phyloP scores from a whole-genome alignment of 306 rosid genomes.

The Carpinus viminea region DNA sequence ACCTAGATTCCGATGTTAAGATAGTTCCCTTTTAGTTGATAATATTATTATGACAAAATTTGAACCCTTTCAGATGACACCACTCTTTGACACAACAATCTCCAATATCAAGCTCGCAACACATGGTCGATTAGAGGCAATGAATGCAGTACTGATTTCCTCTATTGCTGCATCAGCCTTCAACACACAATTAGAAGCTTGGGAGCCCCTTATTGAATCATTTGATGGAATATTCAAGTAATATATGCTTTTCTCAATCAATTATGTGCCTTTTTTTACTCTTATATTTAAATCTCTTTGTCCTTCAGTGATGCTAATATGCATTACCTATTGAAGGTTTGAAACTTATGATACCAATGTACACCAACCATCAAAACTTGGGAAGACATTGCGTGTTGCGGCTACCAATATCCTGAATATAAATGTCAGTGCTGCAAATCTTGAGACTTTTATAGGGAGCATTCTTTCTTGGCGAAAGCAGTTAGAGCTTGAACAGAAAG shows the following conservation, averaged over 20 bases:
- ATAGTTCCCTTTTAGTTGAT: not conserved
- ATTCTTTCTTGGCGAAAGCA: slow-evolving; percentile 89
- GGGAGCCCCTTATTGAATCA: slow-evolving; percentile 98
- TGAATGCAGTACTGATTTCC: slow-evolving; percentile 92
- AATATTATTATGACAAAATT: slow-evolving; percentile 10
- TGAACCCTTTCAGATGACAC: slow-evolving; percentile 76
- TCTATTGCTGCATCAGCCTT: slow-evolving; percentile 96
- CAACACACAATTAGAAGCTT: slow-evolving; percentile 90
- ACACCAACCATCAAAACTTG: slow-evolving; percentile 62
- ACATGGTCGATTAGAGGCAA: slow-evolving; percentile 79
- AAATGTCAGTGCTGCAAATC: slow-evolving; percentile 88
- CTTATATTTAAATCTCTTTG: slow-evolving; percentile 6
- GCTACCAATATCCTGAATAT: slow-evolving; percentile 81
- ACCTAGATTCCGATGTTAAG: slow-evolving; percentile 23
- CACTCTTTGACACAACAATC: slow-evolving; percentile 80
- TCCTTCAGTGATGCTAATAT: slow-evolving; percentile 21
- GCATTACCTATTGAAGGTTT: slow-evolving; percentile 56
- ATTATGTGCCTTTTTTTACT: not conserved
- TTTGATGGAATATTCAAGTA: slow-evolving; percentile 99
- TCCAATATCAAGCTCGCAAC: slow-evolving; percentile 94
- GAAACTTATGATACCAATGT: slow-evolving; percentile 75
- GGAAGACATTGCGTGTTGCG: slow-evolving; percentile 83
- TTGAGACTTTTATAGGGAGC: slow-evolving; percentile 72
- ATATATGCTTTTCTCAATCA: slow-evolving; percentile 18
- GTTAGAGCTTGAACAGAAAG: slow-evolving; percentile 83